Base-by-base conservation (phyloP, 352 stramenopile genomes). In the Phytopythium ostracodes region DNA sequence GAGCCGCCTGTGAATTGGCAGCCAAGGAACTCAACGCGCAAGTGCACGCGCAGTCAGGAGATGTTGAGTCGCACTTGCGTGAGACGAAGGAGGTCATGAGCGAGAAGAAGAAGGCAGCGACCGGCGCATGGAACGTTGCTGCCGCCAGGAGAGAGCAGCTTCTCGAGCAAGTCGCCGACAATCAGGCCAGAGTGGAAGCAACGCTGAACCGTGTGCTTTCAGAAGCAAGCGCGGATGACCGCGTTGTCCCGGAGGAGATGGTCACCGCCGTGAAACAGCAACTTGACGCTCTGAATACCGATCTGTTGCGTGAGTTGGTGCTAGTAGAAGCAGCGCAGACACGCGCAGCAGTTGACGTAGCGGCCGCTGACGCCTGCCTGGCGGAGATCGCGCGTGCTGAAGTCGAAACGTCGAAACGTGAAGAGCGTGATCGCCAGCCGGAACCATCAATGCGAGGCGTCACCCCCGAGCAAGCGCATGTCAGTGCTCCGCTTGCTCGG, bases 1-100 rank as follows among this genome's bases (percentile, higher is more conserved):
- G 78, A 44, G 52, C 72, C 52, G 63, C 65, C 0, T 53, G 72
- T 2, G 43, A 58, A 20, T 33, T 12, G 5, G 69, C 68, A 0
- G 31, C 73, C 8, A n/a, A 20, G 9, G 18, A 57, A 7, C 51
- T 57, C 2, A 8, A 15, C 20, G 33, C 7, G 0, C 2, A 44
- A 20, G 3, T 40, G 20, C 15, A 24, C 1, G 25, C 25, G 43
- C n/a, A 51, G 2, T 20, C 29, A 4, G 2, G 33, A 15, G 40
- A 50, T 5, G 6, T 56, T 6, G 29, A 40, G 8, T 20, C 9
- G 10, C 14, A 29, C 17, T 9, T 56, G 27, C 50, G 17, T 4
- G 29, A 29, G 29, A 3, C 6, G 29, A 12, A 42, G 29, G 31
- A 43, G 29, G 2, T 7, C 11, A 20, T 20, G 4, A 17, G 10